Conservation (phyloP, 768 basidiomycete species). For the Leucocoprinus birnbaumii region DNA sequence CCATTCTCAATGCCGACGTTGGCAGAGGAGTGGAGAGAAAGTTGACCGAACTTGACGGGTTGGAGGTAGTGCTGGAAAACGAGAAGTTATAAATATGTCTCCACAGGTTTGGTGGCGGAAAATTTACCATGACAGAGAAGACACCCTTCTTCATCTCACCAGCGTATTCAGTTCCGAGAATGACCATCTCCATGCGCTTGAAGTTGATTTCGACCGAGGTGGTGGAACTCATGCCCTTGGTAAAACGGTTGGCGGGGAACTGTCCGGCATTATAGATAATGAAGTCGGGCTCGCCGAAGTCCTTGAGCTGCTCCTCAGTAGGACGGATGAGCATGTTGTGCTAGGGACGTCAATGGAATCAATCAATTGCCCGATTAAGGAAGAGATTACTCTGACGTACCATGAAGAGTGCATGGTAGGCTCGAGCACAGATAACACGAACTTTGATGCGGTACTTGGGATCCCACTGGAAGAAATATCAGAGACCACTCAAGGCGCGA, state of each 20-base stretch:
- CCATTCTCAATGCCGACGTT: conserved; percentile 88
- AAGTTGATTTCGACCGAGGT: conserved; percentile 99
- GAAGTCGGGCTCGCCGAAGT: conserved; percentile 98
- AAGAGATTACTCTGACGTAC: conserved; percentile 40
- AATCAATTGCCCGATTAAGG: conserved; percentile 16
- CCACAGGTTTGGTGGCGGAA: not conserved
- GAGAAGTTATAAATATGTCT: conserved; percentile 11
- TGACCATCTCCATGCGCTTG: conserved; percentile 99
- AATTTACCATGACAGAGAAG: conserved; percentile 90
- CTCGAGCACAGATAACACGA: conserved; percentile 96
- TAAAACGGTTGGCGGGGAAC: conserved; percentile 99
- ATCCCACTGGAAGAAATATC: conserved; percentile 67
- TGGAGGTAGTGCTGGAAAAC: conserved; percentile 84
- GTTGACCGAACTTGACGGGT: conserved; percentile 97
- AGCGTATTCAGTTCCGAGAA: conserved; percentile 96
- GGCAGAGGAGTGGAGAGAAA: conserved; percentile 96
- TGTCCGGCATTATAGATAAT: conserved; percentile 99
- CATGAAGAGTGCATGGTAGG: conserved; percentile 99
- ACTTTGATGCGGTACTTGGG: conserved; percentile 99
- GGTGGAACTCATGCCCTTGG: conserved; percentile 98
- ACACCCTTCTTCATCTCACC: conserved; percentile 99
- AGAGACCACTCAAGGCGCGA: conserved; percentile 5
- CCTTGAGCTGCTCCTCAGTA: conserved; percentile 87
- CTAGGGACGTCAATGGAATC: conserved; percentile 34
- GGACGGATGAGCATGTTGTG: conserved; percentile 99